phyloP scores from a whole-genome alignment of 2,329 filamentous ascomycete genomes.

The Cordyceps cicadae region DNA sequence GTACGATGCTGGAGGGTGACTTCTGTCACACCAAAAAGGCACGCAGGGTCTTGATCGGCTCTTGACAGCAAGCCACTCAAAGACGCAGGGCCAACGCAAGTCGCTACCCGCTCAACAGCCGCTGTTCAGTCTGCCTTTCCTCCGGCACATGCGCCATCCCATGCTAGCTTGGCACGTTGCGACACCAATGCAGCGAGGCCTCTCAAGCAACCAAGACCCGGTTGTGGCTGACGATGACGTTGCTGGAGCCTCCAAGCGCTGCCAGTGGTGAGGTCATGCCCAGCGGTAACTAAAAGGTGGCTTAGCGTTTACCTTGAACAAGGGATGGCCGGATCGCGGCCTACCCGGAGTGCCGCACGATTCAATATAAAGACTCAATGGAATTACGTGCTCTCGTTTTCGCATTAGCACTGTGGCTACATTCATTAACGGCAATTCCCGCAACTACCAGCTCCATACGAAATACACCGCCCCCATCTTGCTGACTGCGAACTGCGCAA shows the following conservation, averaged over 20 bases:
- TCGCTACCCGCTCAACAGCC: neutral
- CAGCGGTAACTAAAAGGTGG: neutral
- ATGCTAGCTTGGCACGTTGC: too few relatives aligned
- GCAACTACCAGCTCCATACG: neutral
- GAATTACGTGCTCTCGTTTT: neutral
- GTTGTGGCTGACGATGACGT: slow-evolving; percentile 1
- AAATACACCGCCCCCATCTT: neutral
- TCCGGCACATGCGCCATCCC: neutral
- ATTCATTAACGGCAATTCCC: neutral
- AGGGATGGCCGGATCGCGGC: neutral
- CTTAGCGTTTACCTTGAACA: slow-evolving; percentile 1
- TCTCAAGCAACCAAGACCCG: neutral
- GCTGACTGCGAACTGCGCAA: neutral
- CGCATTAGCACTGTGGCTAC: neutral
- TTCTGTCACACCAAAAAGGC: neutral
- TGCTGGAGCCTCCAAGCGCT: neutral
- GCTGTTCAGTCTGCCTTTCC: neutral
- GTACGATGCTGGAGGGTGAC: neutral
- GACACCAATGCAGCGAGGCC: neutral
- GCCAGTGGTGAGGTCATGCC: neutral
- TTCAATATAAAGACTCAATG: neutral
- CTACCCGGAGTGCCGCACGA: neutral
- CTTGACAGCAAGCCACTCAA: neutral
- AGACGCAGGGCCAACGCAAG: neutral
- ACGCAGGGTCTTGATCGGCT: neutral